Percentiles rank a stretch among this genome's conserved stretches.
These are phyloP conservation scores for Diutina siamensis DNA, from an alignment of 1,139 yeast species.

Conservation along the genomic window DNA sequence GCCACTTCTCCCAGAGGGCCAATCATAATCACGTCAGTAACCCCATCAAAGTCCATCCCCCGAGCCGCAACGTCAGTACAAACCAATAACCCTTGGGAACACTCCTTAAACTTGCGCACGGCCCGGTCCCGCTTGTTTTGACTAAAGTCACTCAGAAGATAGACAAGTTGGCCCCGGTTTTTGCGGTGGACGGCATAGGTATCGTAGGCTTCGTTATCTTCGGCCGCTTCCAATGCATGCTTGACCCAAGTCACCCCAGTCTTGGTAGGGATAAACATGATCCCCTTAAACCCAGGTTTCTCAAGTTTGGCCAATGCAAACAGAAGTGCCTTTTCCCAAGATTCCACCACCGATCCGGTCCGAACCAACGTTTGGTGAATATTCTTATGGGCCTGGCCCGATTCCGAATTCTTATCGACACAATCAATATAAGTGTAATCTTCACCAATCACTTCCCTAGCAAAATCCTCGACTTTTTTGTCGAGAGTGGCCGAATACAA, in stretches of 20 bases:
- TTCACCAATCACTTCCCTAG: conserved; percentile 52
- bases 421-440: conserved; percentile 64
- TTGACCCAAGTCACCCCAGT: conserved; percentile 49
- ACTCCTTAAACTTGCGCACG: conserved; percentile 42
- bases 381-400: conserved; percentile 62
- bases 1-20: conserved; percentile 66
- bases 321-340: conserved; percentile 41
- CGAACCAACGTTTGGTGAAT: conserved; percentile 56
- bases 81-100: conserved; percentile 46
- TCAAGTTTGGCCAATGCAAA: conserved; percentile 24
- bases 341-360: conserved; percentile 37
- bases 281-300: conserved; percentile 48
- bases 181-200: conserved; percentile 8
- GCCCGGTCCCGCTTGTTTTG: conserved; percentile 54
- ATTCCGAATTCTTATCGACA: conserved; percentile 51
- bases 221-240: conserved; percentile 16
- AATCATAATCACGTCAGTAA: conserved; percentile 70
- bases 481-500: conserved; percentile 87
- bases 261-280: conserved; percentile 75
- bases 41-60: conserved; percentile 89
- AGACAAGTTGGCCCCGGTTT: conserved; percentile 12
- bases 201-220: conserved; percentile 11
- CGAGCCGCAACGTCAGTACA: conserved; percentile 94
- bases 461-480: conserved; percentile 51
- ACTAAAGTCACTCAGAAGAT: conserved; percentile 62